Conservation (phyloP, 257 asterid genomes). For the Fraxinus excelsior region DNA sequence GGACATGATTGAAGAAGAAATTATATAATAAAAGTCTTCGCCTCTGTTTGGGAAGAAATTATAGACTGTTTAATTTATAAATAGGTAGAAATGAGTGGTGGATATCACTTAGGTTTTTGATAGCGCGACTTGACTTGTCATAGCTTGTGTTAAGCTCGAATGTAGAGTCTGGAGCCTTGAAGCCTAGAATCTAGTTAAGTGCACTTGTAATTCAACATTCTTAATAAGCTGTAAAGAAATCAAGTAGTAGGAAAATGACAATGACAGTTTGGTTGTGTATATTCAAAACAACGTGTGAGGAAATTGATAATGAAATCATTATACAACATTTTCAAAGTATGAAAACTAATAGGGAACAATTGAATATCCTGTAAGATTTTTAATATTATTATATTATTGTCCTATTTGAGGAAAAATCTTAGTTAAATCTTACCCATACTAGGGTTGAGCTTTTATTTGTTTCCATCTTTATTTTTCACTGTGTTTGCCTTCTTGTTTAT, state of each 20-base stretch:
- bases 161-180: background rate
- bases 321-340: too few species aligned
- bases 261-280: background rate
- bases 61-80: too few species aligned
- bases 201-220: background rate
- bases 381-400: background rate
- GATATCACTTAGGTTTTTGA: background rate
- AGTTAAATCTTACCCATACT: background rate
- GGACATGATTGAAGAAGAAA: background rate
- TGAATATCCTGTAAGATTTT: background rate
- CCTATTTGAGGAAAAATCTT: background rate
- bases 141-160: background rate
- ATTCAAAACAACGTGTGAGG: background rate
- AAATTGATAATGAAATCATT: background rate
- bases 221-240: background rate
- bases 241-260: too few species aligned
- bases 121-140: background rate
- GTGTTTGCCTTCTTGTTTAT: conserved; percentile 12
- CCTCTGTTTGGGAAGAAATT: too few species aligned
- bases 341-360: background rate
- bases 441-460: background rate
- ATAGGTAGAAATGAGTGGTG: too few species aligned
- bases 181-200: background rate
- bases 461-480: background rate
- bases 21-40: background rate